Evolutionary conservation across 2,329 filamentous ascomycete genomes (phyloP).

Genomic region (Talaromyces sp.): DNA sequence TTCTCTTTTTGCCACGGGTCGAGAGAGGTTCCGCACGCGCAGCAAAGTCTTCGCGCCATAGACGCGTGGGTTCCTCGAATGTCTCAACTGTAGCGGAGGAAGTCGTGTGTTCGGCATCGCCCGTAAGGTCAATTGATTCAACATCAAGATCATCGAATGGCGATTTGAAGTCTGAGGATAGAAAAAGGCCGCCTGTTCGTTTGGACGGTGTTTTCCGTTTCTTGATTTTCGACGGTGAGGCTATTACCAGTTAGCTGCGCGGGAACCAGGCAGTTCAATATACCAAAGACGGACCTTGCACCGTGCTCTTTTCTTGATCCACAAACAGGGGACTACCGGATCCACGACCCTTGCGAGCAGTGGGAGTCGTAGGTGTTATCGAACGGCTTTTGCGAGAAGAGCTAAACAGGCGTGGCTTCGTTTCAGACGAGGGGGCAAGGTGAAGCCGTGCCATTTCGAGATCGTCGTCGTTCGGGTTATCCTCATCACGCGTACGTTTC

Average conservation of each 20-base stretch:
- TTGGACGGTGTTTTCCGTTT: constrained; percentile 6
- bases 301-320: constrained; percentile 6
- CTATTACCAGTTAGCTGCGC: background rate
- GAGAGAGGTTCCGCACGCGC: constrained; percentile 29
- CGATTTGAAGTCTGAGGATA: constrained; percentile 11
- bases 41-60: constrained; percentile 43
- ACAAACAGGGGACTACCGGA: constrained; percentile 9
- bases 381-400: constrained; percentile 17
- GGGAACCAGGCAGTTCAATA: background rate
- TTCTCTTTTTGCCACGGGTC: constrained; percentile 43
- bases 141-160: constrained; percentile 25
- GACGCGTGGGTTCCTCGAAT: constrained; percentile 34
- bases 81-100: constrained; percentile 34
- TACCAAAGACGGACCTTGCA: constrained; percentile 21
- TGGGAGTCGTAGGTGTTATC: constrained; percentile 18
- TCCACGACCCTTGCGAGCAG: constrained; percentile 12
- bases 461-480: constrained; percentile 18
- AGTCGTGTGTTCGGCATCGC: constrained; percentile 29
- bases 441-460: constrained; percentile 42
- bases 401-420: constrained; percentile 37
- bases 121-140: constrained; percentile 43
- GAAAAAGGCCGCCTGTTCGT: background rate
- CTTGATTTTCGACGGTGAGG: constrained; percentile 1
- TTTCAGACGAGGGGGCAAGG: constrained; percentile 34
- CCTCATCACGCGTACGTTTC: constrained; percentile 18